A percentile compares a stretch with the other conserved stretches of the same genome.
Conservation (phyloP, 768 basidiomycete species). For the Termitomyces sp. region DNA sequence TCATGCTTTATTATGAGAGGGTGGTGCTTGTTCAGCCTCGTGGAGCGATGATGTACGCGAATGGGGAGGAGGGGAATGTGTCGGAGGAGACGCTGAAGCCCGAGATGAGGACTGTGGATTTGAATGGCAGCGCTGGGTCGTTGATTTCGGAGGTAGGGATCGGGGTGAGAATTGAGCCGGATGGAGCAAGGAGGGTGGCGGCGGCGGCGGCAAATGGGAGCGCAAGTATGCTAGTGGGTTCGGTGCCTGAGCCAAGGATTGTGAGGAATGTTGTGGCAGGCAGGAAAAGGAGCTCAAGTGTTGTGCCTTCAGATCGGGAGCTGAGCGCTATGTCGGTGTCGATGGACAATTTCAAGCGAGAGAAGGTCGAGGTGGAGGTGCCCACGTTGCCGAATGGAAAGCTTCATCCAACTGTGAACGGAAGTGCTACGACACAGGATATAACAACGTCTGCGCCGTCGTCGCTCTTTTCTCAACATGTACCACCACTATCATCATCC, state of each 20-base stretch:
- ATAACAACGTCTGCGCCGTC: constrained; percentile 15
- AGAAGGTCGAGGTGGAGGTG: neutral
- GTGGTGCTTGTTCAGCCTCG: constrained; percentile 25
- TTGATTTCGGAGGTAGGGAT: constrained; percentile 39
- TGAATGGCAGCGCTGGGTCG: constrained; percentile 44
- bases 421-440: neutral
- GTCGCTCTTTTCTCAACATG: constrained; percentile 2
- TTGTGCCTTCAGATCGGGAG: constrained; percentile 23
- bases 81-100: constrained; percentile 67
- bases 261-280: constrained; percentile 51
- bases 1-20: constrained; percentile 95
- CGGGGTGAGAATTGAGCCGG: constrained; percentile 25
- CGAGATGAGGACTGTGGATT: constrained; percentile 34
- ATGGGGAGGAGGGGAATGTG: constrained; percentile 21
- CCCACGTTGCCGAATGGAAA: constrained; percentile 13
- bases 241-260: constrained; percentile 39
- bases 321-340: constrained; percentile 14
- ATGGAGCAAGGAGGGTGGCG: constrained; percentile 6
- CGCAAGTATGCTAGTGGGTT: constrained; percentile 14
- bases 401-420: constrained; percentile 6
- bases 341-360: constrained; percentile 1
- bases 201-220: constrained; percentile 8
- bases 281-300: constrained; percentile 33
- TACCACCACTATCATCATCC: neutral
- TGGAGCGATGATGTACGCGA: constrained; percentile 9